Base-by-base conservation (phyloP, 2,329 filamentous ascomycete species). In the Paecilomyces variotii region DNA sequence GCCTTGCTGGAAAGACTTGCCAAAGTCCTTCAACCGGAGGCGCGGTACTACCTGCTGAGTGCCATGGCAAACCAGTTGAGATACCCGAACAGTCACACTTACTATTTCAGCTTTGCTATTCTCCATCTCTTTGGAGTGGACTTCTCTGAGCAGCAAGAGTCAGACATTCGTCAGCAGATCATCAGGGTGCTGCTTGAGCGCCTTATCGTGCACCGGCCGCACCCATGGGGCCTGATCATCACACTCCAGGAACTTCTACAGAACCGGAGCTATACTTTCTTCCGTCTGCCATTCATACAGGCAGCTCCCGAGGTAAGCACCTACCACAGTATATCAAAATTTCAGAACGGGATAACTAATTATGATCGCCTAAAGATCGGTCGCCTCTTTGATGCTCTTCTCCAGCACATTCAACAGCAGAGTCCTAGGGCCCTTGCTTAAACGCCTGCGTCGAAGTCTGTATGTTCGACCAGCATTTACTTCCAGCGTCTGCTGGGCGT, bases 191-290 rank as follows among this genome's bases (percentile, higher is more conserved):
- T 99, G 53, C 80, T 97, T 39, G 94, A 99, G 80, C 86, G 94
- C 54, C 80, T 97, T 53, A 84, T 95, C 60, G 89, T 91, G 25
- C 91, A 90, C 72, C 91, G 92, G 77, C 93, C 93, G 56, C 93
- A 97, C 72, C 93, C 95, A 19, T 97, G 93, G 93, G 95, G 95
- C 11, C 79, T 99, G 51, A 87, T 97, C 71, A 87, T 92, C 62
- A 93, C 91, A 35, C 83, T 96, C 61, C 79, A 94, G 62, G 94
- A 97, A 78, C 82, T 99, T 59, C 81, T 96, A 65, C 95, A 96
- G 80, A 97, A 96, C 72, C 87, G 89, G 57, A 90, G 87, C 70
- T 95, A 93, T 74, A 86, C 86, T 69, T 96, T 99, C 80, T 97
- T 95, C 79, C 90, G 94, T 55, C 81, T 96, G 64, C 89, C 90